Percentiles rank a stretch among this genome's conserved stretches.
Evolutionary conservation across 2,329 filamentous ascomycete species (phyloP).

Genomic region (Thielaviopsis punctulata): DNA sequence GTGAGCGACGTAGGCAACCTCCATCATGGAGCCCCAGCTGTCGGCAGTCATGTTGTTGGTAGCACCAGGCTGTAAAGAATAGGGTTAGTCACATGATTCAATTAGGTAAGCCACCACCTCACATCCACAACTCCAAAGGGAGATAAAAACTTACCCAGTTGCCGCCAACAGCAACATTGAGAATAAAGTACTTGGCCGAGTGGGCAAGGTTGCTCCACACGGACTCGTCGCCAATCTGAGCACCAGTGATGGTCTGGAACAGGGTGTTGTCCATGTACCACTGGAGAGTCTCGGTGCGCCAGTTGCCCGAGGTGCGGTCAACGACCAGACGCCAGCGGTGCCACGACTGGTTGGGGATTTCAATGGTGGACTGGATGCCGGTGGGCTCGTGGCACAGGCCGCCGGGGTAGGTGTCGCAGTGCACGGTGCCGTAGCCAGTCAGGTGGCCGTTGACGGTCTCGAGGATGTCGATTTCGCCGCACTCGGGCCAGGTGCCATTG

Average conservation of each 20-base stretch:
- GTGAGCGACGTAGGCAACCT: conserved; percentile 15
- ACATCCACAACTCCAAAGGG: not conserved
- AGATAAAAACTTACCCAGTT: conserved; percentile 26
- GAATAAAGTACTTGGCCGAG: conserved; percentile 31
- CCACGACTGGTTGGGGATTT: conserved; percentile 25
- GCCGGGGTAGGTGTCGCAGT: conserved; percentile 30
- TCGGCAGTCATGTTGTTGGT: conserved; percentile 30
- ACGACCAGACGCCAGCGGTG: conserved; percentile 34
- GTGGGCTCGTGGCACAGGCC: conserved; percentile 34
- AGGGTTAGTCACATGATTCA: conserved; percentile 7
- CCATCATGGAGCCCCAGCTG: conserved; percentile 19
- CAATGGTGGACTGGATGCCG: conserved; percentile 22
- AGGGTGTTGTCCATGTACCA: conserved; percentile 31
- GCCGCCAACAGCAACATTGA: conserved; percentile 40
- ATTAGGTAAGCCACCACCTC: not conserved
- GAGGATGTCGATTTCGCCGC: conserved; percentile 41
- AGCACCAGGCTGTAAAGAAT: conserved; percentile 25
- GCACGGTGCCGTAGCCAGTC: conserved; percentile 31
- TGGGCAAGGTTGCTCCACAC: conserved; percentile 35
- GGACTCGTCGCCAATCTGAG: conserved; percentile 25
- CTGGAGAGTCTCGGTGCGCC: conserved; percentile 30
- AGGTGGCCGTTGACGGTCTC: conserved; percentile 35
- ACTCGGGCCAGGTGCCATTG: conserved; percentile 32
- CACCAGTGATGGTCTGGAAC: conserved; percentile 28
- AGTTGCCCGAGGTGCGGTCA: conserved; percentile 29